Conservation (phyloP, 2,329 filamentous ascomycete species). For the Rhexocercosporidium sp. region DNA sequence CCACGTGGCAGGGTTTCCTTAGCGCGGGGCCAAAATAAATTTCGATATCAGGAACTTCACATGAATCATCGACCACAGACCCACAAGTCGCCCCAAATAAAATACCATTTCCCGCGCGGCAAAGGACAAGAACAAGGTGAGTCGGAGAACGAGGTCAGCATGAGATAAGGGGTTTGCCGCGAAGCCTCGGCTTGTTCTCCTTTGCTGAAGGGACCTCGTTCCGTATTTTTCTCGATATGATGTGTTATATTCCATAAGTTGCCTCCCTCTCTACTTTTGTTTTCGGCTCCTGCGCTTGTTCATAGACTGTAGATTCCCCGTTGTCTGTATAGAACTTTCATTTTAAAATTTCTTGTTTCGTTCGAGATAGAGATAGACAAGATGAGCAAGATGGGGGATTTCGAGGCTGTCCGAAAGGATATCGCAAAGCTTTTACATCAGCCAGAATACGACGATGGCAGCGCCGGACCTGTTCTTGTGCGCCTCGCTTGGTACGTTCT, state of each 20-base stretch:
- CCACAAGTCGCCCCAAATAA: conserved; percentile 20
- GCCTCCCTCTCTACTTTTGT: background rate
- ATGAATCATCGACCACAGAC: conserved; percentile 26
- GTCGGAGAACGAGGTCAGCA: background rate
- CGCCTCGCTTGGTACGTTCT: conserved; percentile 62
- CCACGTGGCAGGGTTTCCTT: background rate
- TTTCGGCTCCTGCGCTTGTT: conserved; percentile 13
- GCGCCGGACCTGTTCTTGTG: conserved; percentile 66
- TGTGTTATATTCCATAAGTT: conserved; percentile 8
- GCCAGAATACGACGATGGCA: conserved; percentile 69
- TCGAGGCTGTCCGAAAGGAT: conserved; percentile 61
- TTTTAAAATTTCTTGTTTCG: background rate
- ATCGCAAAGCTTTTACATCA: conserved; percentile 59
- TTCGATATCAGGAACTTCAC: conserved; percentile 17
- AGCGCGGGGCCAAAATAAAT: background rate
- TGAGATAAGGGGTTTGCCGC: conserved; percentile 22
- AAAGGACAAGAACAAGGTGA: conserved; percentile 21
- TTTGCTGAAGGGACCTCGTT: conserved; percentile 8
- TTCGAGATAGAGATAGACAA: conserved; percentile 13
- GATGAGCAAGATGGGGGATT: conserved; percentile 64
- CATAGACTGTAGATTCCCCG: conserved; percentile 22
- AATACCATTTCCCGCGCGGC: conserved; percentile 25
- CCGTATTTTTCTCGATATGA: conserved; percentile 24
- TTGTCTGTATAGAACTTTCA: conserved; percentile 11
- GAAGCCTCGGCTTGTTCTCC: conserved; percentile 34